phyloP scores from a whole-genome alignment of 2,329 filamentous ascomycete genomes.

The Rutstroemia sp. region DNA sequence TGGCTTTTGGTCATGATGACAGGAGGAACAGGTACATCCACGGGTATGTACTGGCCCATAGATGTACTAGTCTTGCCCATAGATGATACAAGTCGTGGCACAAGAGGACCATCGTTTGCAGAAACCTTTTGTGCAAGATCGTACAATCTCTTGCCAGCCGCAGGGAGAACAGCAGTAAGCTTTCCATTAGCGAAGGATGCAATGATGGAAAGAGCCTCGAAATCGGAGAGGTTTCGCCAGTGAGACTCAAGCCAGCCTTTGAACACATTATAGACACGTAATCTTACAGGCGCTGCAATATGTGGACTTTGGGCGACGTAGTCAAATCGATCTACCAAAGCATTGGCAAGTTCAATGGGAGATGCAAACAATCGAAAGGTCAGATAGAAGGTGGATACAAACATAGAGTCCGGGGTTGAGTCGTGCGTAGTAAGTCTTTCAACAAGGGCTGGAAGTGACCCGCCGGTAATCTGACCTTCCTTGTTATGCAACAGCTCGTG shows the following conservation, averaged over 20 bases:
- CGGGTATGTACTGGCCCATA: constrained; percentile 60
- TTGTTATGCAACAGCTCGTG: constrained; percentile 92
- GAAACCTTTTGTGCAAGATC: constrained; percentile 77
- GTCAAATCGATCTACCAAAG: constrained; percentile 85
- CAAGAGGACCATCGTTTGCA: constrained; percentile 63
- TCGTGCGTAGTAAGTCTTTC: constrained; percentile 91
- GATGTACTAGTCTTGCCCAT: constrained; percentile 84
- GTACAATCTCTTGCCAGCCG: constrained; percentile 70
- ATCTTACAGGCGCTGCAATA: constrained; percentile 70
- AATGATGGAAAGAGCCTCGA: constrained; percentile 67
- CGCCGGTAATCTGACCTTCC: constrained; percentile 89
- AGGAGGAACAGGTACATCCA: constrained; percentile 64
- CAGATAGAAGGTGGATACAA: constrained; percentile 91
- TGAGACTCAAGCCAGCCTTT: constrained; percentile 97
- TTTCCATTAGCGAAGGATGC: constrained; percentile 71
- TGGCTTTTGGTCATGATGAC: constrained; percentile 71
- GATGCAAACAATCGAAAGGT: constrained; percentile 92
- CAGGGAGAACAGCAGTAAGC: constrained; percentile 61
- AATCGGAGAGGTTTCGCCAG: constrained; percentile 79
- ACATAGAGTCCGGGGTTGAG: constrained; percentile 82
- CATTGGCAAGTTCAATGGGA: constrained; percentile 68
- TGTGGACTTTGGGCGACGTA: constrained; percentile 75
- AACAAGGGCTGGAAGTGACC: constrained; percentile 83
- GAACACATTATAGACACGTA: constrained; percentile 93
- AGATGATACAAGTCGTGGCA: constrained; percentile 75